Percentiles rank a stretch among this genome's conserved stretches.
These are phyloP conservation scores for Tephrocybe sp. DNA, from an alignment of 768 basidiomycete species.

Conservation along the genomic window DNA sequence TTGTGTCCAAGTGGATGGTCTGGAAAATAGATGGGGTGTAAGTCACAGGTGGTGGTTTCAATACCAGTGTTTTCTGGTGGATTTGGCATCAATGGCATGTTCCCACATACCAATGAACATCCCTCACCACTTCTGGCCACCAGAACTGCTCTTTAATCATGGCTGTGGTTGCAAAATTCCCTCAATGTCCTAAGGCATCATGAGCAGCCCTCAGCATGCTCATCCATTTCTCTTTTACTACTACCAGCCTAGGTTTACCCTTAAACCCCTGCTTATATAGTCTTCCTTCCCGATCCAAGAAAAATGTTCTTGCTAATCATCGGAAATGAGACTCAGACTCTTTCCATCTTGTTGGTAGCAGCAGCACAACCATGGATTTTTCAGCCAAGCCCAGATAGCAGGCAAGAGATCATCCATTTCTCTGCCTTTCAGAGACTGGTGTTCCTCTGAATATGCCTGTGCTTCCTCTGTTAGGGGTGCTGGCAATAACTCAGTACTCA, in stretches of 20 bases:
- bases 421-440: too few relatives aligned
- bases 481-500: too few relatives aligned
- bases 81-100: conserved; percentile 35
- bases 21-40: conserved; percentile 25
- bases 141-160: conserved; percentile 18
- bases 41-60: too few relatives aligned
- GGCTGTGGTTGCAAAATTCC: conserved; percentile 4
- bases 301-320: background rate
- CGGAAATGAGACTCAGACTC: too few relatives aligned
- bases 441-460: too few relatives aligned
- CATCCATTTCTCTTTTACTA: conserved; percentile 13
- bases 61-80: too few relatives aligned
- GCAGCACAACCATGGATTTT: too few relatives aligned
- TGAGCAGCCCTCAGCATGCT: conserved; percentile 22
- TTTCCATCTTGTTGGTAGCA: too few relatives aligned
- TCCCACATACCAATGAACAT: conserved; percentile 30
- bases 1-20: too few relatives aligned
- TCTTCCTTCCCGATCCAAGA: background rate
- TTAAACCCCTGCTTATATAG: conserved; percentile 3
- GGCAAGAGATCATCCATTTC: too few relatives aligned
- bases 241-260: conserved; percentile 22
- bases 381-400: too few relatives aligned
- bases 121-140: conserved; percentile 21
- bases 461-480: too few relatives aligned
- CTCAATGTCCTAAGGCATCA: conserved; percentile 21